Base-by-base conservation (phyloP, 2,329 filamentous ascomycete species). In the Malbranchea cinnamomea region DNA sequence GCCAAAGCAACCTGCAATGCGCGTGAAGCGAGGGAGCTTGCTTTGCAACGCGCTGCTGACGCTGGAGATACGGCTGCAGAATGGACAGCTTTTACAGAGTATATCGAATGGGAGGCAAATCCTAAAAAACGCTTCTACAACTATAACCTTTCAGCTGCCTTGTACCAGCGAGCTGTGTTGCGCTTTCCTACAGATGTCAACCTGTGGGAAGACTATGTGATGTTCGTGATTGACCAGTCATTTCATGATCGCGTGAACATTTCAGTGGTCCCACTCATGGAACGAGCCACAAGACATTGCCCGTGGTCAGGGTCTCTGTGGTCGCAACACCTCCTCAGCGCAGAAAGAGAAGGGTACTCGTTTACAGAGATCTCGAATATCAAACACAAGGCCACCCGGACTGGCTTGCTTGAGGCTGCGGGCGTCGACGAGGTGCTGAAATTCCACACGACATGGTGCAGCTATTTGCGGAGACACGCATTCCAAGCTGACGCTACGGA, bases 381-480 rank as follows among this genome's bases (percentile, higher is more conserved):
- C 52, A 98, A 98, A 55, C 83, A 94, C 52, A 75, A 76, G 24
- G 89, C 89, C 5, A 95, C 85, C 0, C 82, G 77, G 46, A 83
- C 82, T 14, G 77, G 83, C 6, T 65, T 91, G 23, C 65, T 95
- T 4, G 84, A 92, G 49, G 75, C 79, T 38, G 75, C 83, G 37
- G 85, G 84, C 14, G 78, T 94, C 66, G 74, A 83, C 28, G 80
- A 85, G 41, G 74, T 94, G 18, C 69, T 95, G 35, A 83, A 92
- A 44, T 82, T 95, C 47, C 84, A 94, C 47, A 74, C 82, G 31
- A 78, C 85, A 0, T 98, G 89, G 89, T 94, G 87, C 48, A 84
- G 83, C 28, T 95, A 87, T 43, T 66, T 98, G 12, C 83, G 87
- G 41, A 78, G 89, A 14, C 76, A 76, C 28, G 83, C 87, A 11